Evolutionary conservation across 495 filamentous ascomycete species (phyloP).

Genomic region (Penicillium lagena): DNA sequence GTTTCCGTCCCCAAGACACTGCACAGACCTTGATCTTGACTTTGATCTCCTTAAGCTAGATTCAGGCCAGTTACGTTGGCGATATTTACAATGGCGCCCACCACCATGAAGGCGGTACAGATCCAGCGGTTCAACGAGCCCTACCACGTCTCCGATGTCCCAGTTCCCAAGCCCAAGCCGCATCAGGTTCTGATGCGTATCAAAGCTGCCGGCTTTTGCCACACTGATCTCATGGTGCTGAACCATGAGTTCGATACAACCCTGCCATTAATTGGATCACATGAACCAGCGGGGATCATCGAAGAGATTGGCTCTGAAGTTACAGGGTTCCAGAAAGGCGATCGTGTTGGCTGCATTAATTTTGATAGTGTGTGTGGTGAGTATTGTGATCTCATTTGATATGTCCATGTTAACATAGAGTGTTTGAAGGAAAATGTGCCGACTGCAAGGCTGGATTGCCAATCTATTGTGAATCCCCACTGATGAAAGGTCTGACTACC

Average conservation of each 20-base stretch:
- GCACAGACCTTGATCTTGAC: too few species aligned
- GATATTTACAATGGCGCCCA: background rate
- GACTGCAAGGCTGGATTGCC: constrained; percentile 5
- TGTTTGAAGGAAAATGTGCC: constrained; percentile 1
- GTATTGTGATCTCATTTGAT: background rate
- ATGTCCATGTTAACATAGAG: background rate
- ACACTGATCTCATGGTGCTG: constrained; percentile 51
- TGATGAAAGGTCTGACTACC: constrained; percentile 13
- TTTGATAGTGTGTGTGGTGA: constrained; percentile 5
- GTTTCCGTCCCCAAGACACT: too few species aligned
- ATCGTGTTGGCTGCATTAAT: constrained; percentile 25
- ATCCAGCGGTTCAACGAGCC: constrained; percentile 8
- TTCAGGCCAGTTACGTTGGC: too few species aligned
- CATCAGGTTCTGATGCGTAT: constrained; percentile 16
- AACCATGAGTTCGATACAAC: constrained; percentile 32
- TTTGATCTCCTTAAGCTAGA: too few species aligned
- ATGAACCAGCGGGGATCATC: constrained; percentile 54
- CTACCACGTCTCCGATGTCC: constrained; percentile 8
- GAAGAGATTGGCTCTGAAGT: constrained; percentile 39
- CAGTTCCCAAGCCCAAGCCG: constrained; percentile 3
- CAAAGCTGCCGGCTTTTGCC: constrained; percentile 53
- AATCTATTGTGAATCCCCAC: constrained; percentile 3
- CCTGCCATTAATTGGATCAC: constrained; percentile 48
- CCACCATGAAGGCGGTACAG: constrained; percentile 6
- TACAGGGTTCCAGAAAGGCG: constrained; percentile 36